A percentile compares a stretch with the other conserved stretches of the same genome.
phyloP scores from a whole-genome alignment of 306 rosid species.

The Pterocarpus santalinus region DNA sequence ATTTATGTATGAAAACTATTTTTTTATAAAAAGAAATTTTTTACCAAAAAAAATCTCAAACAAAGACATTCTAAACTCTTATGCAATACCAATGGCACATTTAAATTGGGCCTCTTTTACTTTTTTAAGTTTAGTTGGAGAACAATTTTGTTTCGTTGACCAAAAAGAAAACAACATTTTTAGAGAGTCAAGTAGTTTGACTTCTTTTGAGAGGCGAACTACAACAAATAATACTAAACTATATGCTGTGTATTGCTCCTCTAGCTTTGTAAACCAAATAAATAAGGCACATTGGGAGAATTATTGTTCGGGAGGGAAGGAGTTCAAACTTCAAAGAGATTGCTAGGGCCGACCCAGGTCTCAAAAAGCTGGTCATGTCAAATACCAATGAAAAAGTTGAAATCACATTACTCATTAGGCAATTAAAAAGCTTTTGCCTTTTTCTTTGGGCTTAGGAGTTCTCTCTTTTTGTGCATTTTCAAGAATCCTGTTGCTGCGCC shows the following conservation, averaged over 20 bases:
- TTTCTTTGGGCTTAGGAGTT: slow-evolving; percentile 21
- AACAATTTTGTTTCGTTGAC: no score
- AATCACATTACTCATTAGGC: slow-evolving; percentile 39
- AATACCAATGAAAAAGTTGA: slow-evolving; percentile 61
- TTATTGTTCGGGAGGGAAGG: background rate
- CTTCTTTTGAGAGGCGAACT: background rate
- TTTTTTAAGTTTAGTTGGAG: background rate
- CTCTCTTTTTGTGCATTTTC: slow-evolving; percentile 44
- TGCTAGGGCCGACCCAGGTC: slow-evolving; percentile 44
- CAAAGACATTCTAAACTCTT: no score
- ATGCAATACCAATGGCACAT: background rate
- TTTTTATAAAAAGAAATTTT: no score
- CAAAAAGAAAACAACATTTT: no score
- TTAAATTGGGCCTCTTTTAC: background rate
- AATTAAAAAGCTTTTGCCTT: slow-evolving; percentile 22
- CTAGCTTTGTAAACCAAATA: background rate
- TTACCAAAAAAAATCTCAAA: no score
- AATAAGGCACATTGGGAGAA: background rate
- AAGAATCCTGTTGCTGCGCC: slow-evolving; percentile 31
- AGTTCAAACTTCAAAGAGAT: slow-evolving; percentile 38
- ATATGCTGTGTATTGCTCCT: background rate
- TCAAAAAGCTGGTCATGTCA: slow-evolving; percentile 61
- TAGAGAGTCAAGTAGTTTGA: background rate
- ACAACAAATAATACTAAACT: background rate
- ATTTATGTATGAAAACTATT: no score